These are phyloP conservation scores for thale cress (Arabidopsis thaliana) DNA, from an alignment of 345 rosid species.

Conservation along the genomic window TAIR10.1 NC_003076.8:7139501-7140000, in stretches of 20 bases:
- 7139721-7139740: neutral
- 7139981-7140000: slow-evolving; percentile 27
- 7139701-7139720: neutral
- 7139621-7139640: too few species aligned
- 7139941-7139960: slow-evolving; percentile 42
- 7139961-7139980: slow-evolving; percentile 6
- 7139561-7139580: too few species aligned
- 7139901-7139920: slow-evolving; percentile 70
- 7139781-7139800: neutral
- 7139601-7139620: too few species aligned
- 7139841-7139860: neutral
- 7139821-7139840: neutral
- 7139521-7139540: too few species aligned
- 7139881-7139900: slow-evolving; percentile 50
- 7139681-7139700: neutral
- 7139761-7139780: neutral
- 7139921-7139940: slow-evolving; percentile 54
- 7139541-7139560: too few species aligned
- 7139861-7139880: neutral
- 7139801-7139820: neutral
- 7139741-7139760: neutral
- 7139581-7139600: too few species aligned
- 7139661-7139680: neutral
- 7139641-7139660: too few species aligned
- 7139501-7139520: too few species aligned